These are phyloP conservation scores for Moelleriella libera DNA, from an alignment of 2,329 filamentous ascomycete species.

Conservation along the genomic window DNA sequence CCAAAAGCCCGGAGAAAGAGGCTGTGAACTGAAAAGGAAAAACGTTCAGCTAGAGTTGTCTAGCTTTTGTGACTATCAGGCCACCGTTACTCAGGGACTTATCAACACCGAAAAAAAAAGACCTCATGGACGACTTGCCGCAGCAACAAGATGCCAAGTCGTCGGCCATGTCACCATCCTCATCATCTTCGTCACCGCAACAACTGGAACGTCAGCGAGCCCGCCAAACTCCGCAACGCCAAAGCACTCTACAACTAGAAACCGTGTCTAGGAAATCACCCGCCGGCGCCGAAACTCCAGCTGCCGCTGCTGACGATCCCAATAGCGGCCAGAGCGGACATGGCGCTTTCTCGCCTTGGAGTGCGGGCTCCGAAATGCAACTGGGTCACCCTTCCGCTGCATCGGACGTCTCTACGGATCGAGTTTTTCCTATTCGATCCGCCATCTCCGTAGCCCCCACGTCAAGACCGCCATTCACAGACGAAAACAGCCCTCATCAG, in stretches of 20 bases:
- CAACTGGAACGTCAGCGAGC: not conserved
- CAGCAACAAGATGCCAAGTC: not conserved
- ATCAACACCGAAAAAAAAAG: too few relatives aligned
- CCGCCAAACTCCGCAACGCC: not conserved
- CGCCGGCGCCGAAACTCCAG: not conserved
- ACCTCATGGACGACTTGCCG: slow-evolving; percentile 1
- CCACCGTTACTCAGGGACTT: not conserved
- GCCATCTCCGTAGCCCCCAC: slow-evolving; percentile 54
- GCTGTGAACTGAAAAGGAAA: too few relatives aligned
- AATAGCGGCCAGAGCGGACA: slow-evolving; percentile 5
- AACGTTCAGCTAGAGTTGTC: not conserved
- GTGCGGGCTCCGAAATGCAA: slow-evolving; percentile 26
- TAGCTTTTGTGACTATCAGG: slow-evolving; percentile 2
- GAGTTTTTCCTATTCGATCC: slow-evolving; percentile 73
- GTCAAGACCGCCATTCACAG: slow-evolving; percentile 22
- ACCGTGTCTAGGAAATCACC: not conserved
- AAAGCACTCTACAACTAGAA: not conserved
- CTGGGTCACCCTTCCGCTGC: slow-evolving; percentile 14
- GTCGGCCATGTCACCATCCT: not conserved
- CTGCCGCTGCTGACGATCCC: not conserved
- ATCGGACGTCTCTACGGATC: slow-evolving; percentile 32
- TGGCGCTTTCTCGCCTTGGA: slow-evolving; percentile 24
- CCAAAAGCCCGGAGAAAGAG: too few relatives aligned
- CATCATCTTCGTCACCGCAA: not conserved
- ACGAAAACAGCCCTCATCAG: slow-evolving; percentile 22